Percentiles rank a stretch among this genome's conserved stretches.
phyloP scores from a whole-genome alignment of 495 filamentous ascomycete genomes.

The Aspergillus olivimuriae region DNA sequence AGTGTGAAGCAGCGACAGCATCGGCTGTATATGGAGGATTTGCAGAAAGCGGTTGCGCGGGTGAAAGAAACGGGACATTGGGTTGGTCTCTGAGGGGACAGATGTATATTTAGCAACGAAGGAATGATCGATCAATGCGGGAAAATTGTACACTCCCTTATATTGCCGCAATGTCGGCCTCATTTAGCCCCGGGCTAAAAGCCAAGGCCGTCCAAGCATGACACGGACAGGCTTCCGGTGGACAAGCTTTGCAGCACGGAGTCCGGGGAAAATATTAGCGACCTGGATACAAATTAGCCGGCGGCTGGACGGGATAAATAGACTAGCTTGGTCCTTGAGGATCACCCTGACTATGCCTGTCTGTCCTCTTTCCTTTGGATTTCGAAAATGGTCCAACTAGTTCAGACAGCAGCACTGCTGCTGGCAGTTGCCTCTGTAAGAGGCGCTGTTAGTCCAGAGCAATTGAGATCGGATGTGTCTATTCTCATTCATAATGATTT shows the following conservation, averaged over 20 bases:
- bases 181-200: too few relatives aligned
- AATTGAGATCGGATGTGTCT: background rate
- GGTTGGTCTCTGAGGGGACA: conserved; percentile 4
- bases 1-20: conserved; percentile 9
- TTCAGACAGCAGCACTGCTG: background rate
- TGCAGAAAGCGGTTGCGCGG: conserved; percentile 9
- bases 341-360: too few relatives aligned
- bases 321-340: too few relatives aligned
- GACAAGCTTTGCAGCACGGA: background rate
- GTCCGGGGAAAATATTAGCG: too few relatives aligned
- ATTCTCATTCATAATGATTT: background rate
- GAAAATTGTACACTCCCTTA: too few relatives aligned
- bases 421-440: background rate
- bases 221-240: background rate
- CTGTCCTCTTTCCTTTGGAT: background rate
- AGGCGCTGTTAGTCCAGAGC: background rate
- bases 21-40: conserved; percentile 14
- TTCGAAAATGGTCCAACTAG: background rate
- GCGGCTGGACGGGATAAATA: too few relatives aligned
- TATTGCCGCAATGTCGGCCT: too few relatives aligned
- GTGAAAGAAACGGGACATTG: conserved; percentile 12
- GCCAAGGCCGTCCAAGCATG: too few relatives aligned
- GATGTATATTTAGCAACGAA: too few relatives aligned
- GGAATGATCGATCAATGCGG: too few relatives aligned
- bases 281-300: too few relatives aligned